Percentiles rank a stretch among this genome's conserved stretches.
These are phyloP conservation scores for Penicillium hordei DNA, from an alignment of 2,329 filamentous ascomycete genomes.

Conservation along the genomic window DNA sequence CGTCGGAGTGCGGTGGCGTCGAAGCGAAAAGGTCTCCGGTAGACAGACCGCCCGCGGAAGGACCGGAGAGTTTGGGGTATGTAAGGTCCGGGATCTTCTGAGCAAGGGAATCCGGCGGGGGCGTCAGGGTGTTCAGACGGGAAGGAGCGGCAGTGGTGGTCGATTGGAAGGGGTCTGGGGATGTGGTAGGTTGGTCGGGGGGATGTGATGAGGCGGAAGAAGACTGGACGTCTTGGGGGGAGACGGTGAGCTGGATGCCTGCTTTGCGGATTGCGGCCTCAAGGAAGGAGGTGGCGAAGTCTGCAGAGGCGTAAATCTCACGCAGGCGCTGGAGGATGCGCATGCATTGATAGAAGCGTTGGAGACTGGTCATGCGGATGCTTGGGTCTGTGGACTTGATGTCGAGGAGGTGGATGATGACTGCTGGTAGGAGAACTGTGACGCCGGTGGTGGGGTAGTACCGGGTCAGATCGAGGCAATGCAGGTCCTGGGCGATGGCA, in stretches of 20 bases:
- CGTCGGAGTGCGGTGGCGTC: slow-evolving; percentile 44
- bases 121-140: slow-evolving; percentile 39
- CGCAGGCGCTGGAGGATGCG: slow-evolving; percentile 81
- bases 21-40: slow-evolving; percentile 39
- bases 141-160: slow-evolving; percentile 8
- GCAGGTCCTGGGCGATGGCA: slow-evolving; percentile 74
- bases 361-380: slow-evolving; percentile 69
- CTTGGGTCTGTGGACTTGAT: slow-evolving; percentile 79
- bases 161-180: slow-evolving; percentile 18
- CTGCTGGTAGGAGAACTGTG: slow-evolving; percentile 84
- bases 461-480: slow-evolving; percentile 68
- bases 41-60: slow-evolving; percentile 19
- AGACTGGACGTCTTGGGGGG: slow-evolving; percentile 34
- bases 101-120: slow-evolving; percentile 42
- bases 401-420: slow-evolving; percentile 90
- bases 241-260: slow-evolving; percentile 67
- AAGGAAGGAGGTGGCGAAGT: slow-evolving; percentile 93
- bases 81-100: slow-evolving; percentile 43
- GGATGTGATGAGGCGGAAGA: slow-evolving; percentile 14
- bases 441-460: slow-evolving; percentile 87
- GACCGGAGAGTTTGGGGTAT: slow-evolving; percentile 30
- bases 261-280: slow-evolving; percentile 87
- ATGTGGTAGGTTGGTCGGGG: slow-evolving; percentile 13
- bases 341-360: slow-evolving; percentile 90
- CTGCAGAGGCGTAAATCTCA: slow-evolving; percentile 89